A percentile compares a stretch with the other conserved stretches of the same genome.
Conservation (phyloP, 1,139 yeast genomes). For the Suhomyces yuchorum region DNA sequence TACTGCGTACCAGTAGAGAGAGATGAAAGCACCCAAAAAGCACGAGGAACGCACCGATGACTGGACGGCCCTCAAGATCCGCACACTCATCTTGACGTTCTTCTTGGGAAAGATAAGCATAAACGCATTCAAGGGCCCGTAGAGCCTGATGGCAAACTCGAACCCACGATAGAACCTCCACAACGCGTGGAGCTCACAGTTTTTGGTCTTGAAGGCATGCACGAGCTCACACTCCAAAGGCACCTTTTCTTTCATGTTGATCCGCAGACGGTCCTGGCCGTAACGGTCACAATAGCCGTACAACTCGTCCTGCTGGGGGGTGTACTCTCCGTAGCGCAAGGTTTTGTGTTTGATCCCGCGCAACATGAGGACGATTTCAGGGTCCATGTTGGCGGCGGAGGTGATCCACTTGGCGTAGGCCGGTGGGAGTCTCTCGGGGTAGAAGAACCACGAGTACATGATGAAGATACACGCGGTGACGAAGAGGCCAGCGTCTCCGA, state of each 20-base stretch:
- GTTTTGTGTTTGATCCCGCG: slow-evolving; percentile 26
- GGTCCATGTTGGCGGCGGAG: slow-evolving; percentile 45
- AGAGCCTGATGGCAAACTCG: slow-evolving; percentile 35
- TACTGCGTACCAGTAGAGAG: slow-evolving; percentile 41
- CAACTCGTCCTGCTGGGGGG: slow-evolving; percentile 24
- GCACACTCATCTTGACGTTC: slow-evolving; percentile 16
- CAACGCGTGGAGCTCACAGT: slow-evolving; percentile 41
- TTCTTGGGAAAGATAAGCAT: slow-evolving; percentile 35
- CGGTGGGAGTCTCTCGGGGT: slow-evolving; percentile 36
- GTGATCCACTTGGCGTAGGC: slow-evolving; percentile 44
- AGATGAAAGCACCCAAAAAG: slow-evolving; percentile 37
- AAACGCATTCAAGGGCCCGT: slow-evolving; percentile 35
- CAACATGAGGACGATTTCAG: slow-evolving; percentile 29
- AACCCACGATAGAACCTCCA: slow-evolving; percentile 42
- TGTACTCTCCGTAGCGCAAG: slow-evolving; percentile 30
- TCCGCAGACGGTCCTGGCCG: slow-evolving; percentile 29
- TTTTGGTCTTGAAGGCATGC: slow-evolving; percentile 37
- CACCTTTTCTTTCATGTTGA: slow-evolving; percentile 22
- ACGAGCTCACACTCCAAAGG: slow-evolving; percentile 37
- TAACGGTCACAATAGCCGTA: slow-evolving; percentile 30
- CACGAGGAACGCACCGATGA: slow-evolving; percentile 35
- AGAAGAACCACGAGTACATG: slow-evolving; percentile 41
- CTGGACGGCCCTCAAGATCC: slow-evolving; percentile 27
- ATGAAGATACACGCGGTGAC: slow-evolving; percentile 32
- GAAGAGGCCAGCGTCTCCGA: slow-evolving; percentile 36